phyloP scores from a whole-genome alignment of 2,329 filamentous ascomycete genomes.

The Ophiostoma piceae region DNA sequence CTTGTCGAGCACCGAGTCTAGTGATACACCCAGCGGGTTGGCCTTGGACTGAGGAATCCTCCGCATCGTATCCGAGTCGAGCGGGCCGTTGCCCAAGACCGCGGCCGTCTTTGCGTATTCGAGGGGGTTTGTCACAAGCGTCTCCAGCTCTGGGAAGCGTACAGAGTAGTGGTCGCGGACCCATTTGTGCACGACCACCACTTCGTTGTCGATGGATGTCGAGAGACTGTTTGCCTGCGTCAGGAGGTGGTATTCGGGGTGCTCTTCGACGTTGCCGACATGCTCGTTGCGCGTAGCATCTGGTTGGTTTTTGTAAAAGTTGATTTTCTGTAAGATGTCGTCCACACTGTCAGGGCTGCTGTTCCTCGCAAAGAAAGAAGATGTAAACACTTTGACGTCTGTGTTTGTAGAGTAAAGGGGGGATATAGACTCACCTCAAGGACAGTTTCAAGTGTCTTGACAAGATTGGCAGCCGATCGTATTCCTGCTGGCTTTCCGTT shows the following conservation, averaged over 20 bases:
- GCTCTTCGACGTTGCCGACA: constrained; percentile 82
- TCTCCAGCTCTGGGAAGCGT: constrained; percentile 88
- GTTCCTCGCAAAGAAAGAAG: constrained; percentile 39
- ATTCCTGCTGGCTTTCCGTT: constrained; percentile 75
- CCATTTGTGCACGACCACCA: constrained; percentile 90
- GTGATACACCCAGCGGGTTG: constrained; percentile 68
- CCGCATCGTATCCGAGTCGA: constrained; percentile 77
- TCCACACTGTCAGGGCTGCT: constrained; percentile 60
- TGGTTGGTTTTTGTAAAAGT: constrained; percentile 65
- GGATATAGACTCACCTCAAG: constrained; percentile 62
- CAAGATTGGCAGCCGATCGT: constrained; percentile 70
- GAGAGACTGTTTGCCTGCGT: constrained; percentile 86
- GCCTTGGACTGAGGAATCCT: constrained; percentile 68
- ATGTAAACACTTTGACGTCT: constrained; percentile 57
- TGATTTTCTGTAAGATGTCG: constrained; percentile 66
- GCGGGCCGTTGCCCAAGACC: constrained; percentile 85
- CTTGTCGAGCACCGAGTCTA: constrained; percentile 78
- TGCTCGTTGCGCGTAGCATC: constrained; percentile 57
- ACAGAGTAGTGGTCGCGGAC: constrained; percentile 93
- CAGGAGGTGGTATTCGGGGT: constrained; percentile 82
- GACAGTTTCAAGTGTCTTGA: constrained; percentile 75
- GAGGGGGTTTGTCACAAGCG: constrained; percentile 81
- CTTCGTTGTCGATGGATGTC: constrained; percentile 87
- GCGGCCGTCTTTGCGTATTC: constrained; percentile 94
- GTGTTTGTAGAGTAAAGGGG: constrained; percentile 28